phyloP scores from a whole-genome alignment of 2,329 filamentous ascomycete species.

The Ophiosphaerella narmari region DNA sequence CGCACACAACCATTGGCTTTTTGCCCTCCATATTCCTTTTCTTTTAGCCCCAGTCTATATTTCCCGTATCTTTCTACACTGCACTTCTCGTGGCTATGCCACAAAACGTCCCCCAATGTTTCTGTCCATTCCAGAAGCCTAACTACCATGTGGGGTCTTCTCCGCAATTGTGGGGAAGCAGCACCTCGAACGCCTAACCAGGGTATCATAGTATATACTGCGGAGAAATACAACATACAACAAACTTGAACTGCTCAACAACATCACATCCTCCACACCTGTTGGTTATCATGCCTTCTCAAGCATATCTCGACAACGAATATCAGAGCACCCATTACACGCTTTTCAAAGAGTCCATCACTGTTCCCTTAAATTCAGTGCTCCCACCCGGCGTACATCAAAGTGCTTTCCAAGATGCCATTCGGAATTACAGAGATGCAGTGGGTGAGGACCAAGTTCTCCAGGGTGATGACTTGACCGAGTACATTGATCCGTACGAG shows the following conservation, averaged over 20 bases:
- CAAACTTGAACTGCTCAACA: background rate
- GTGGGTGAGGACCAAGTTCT: constrained; percentile 50
- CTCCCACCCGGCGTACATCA: constrained; percentile 49
- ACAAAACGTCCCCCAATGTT: too few relatives aligned
- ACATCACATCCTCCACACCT: background rate
- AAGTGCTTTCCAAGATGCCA: constrained; percentile 46
- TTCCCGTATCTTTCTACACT: too few relatives aligned
- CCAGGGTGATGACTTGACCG: constrained; percentile 44
- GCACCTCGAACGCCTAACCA: background rate
- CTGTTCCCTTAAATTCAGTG: constrained; percentile 42
- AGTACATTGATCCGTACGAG: constrained; percentile 56
- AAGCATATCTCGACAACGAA: constrained; percentile 45
- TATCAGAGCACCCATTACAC: constrained; percentile 51
- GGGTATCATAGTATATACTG: background rate
- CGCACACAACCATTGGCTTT: too few relatives aligned
- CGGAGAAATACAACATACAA: background rate
- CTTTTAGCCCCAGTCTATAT: too few relatives aligned
- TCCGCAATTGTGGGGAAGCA: constrained; percentile 2
- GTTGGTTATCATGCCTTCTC: constrained; percentile 11
- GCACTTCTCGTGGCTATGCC: too few relatives aligned
- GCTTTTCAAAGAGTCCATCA: constrained; percentile 50
- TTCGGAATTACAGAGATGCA: constrained; percentile 40
- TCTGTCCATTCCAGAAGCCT: too few relatives aligned
- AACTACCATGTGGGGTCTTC: constrained; percentile 1
- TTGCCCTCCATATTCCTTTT: too few relatives aligned